Base-by-base conservation (phyloP, 768 basidiomycete species). In the Termitomyces sp. region DNA sequence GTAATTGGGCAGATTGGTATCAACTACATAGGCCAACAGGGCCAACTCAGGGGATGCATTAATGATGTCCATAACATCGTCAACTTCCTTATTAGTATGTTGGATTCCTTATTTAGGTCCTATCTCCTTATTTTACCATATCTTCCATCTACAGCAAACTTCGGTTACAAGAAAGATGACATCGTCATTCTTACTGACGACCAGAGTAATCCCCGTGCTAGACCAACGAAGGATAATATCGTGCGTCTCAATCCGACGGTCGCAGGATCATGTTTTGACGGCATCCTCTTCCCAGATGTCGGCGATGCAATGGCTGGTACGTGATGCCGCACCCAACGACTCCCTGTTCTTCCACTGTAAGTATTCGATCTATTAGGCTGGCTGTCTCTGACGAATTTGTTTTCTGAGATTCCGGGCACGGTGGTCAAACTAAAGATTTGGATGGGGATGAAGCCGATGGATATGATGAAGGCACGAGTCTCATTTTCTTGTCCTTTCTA, bases 261-360 rank as follows among this genome's bases (percentile, higher is more conserved):
- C 11, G 17, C 7, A 39, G 17, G 17, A 50, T 28, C 52, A 40
- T 28, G 51, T 19, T 5, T 10, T 40, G 57, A 57, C 54, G 6
- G 30, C 2, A 32, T 28, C 16, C 9, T 19, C 35, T 27, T n/a
- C 46, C 16, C 42, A 89, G 84, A 65, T 92, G 19, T 71, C 78
- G 44, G 94, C 89, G 5, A 95, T 96, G 91, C 78, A 84, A 57
- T 98, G 94, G 95, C 84, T 99, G n/a, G 91, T 94, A 17, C 72
- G 70, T 16, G 87, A 79, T 59, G 94, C 95, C 12, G 73, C 74
- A 17, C 84, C 91, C 1, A 87, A 94, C 60, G 93, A 96, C 63
- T 86, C 94, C 3, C 74, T 95, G 32, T 94, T 94, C 76, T 90
- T 95, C 79, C 94, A 94, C 61, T 95, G 90, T 89, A 57, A 55